Percentiles rank a stretch among this genome's conserved stretches.
Conservation (phyloP, 306 rosid genomes). For the Fragaria vesca region DNA sequence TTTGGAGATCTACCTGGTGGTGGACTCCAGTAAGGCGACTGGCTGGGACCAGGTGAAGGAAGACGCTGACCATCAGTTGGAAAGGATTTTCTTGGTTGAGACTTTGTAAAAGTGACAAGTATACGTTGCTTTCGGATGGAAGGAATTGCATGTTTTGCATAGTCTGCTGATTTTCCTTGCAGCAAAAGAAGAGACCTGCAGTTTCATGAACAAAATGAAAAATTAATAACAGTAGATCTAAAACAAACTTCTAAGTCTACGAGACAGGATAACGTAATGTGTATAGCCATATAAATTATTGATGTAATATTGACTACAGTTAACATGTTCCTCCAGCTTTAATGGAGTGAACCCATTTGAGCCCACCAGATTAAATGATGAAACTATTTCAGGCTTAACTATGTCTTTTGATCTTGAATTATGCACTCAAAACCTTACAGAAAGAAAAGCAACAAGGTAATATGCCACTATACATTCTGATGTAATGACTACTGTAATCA, state of each 20-base stretch:
- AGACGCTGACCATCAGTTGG: slow-evolving; percentile 55
- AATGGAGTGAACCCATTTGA: not conserved
- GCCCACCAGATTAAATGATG: not conserved
- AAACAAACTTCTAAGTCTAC: slow-evolving; percentile 1
- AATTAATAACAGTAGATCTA: not conserved
- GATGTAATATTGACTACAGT: not conserved
- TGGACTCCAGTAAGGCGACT: slow-evolving; percentile 62
- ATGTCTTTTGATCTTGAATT: not conserved
- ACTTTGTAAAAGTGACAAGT: slow-evolving; percentile 71
- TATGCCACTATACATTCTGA: not conserved
- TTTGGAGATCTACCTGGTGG: slow-evolving; percentile 67
- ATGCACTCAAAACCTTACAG: not conserved
- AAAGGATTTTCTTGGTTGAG: slow-evolving; percentile 52
- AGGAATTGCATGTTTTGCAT: slow-evolving; percentile 78
- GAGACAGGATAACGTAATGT: slow-evolving; percentile 1
- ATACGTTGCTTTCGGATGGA: slow-evolving; percentile 75
- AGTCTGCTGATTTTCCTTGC: slow-evolving; percentile 79
- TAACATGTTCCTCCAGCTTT: not conserved
- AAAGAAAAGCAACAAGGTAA: slow-evolving; percentile 12
- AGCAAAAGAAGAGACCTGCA: slow-evolving; percentile 63
- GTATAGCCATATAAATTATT: not conserved
- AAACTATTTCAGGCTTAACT: not conserved
- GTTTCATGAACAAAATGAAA: slow-evolving; percentile 15
- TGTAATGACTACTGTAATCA: not conserved
- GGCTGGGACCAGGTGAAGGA: slow-evolving; percentile 35